Evolutionary conservation across 768 basidiomycete genomes (phyloP).

Genomic region (Pulveroboletus frians): DNA sequence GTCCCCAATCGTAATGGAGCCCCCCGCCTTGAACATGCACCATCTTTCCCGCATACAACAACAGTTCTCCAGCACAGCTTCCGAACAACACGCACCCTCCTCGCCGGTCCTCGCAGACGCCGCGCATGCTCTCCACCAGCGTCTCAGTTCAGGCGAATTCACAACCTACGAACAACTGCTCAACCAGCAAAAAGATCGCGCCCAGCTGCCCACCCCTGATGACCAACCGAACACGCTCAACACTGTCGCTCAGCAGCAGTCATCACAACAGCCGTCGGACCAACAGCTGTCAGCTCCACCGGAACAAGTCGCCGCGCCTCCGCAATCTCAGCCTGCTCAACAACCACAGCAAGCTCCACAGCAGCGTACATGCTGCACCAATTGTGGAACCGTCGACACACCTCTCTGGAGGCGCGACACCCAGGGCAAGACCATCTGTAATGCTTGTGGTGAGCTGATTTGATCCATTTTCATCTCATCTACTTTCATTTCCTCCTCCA

Average conservation of each 20-base stretch:
- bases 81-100: constrained; percentile 27
- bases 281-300: constrained; percentile 13
- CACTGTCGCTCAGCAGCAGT: constrained; percentile 13
- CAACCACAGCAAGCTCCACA: constrained; percentile 28
- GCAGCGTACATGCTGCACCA: constrained; percentile 50
- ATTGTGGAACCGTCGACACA: constrained; percentile 73
- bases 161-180: constrained; percentile 30
- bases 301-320: constrained; percentile 27
- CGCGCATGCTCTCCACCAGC: constrained; percentile 27
- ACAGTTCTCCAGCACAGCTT: constrained; percentile 35
- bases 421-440: constrained; percentile 81
- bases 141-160: constrained; percentile 26
- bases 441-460: constrained; percentile 76
- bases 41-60: constrained; percentile 48
- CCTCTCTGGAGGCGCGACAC: constrained; percentile 82
- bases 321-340: constrained; percentile 22
- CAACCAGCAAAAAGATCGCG: constrained; percentile 29
- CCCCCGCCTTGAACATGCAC: constrained; percentile 48
- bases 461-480: constrained; percentile 30
- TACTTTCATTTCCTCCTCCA: constrained; percentile 30
- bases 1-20: constrained; percentile 56
- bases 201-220: constrained; percentile 13
- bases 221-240: constrained; percentile 11
- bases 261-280: constrained; percentile 10
- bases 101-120: constrained; percentile 21